Evolutionary conservation across 495 filamentous ascomycete genomes (phyloP).

Genomic region (Lophiostoma macrostomum): DNA sequence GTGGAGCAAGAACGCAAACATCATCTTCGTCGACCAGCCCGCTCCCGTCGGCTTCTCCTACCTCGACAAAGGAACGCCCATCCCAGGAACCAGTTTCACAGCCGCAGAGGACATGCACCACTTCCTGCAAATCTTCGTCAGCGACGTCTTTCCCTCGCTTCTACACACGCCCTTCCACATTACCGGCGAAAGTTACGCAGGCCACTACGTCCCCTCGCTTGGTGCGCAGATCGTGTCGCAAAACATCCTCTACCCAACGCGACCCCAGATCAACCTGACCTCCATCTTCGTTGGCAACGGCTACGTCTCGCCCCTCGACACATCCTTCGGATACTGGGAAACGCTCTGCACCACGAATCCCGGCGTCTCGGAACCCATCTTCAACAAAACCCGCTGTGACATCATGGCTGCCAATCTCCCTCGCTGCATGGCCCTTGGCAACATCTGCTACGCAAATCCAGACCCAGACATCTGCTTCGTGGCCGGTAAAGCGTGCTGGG

Average conservation of each 20-base stretch:
- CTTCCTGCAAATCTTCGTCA: slow-evolving; percentile 46
- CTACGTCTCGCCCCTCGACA: slow-evolving; percentile 41
- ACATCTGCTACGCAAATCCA: slow-evolving; percentile 37
- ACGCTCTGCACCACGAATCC: slow-evolving; percentile 48
- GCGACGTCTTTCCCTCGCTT: slow-evolving; percentile 43
- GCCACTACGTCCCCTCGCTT: slow-evolving; percentile 43
- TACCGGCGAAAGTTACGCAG: slow-evolving; percentile 31
- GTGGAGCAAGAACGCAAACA: slow-evolving; percentile 23
- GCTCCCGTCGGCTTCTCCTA: slow-evolving; percentile 25
- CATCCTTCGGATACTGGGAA: slow-evolving; percentile 46
- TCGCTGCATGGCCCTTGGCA: slow-evolving; percentile 43
- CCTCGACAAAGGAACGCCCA: slow-evolving; percentile 24
- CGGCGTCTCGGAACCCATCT: slow-evolving; percentile 39
- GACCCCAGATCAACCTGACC: slow-evolving; percentile 35
- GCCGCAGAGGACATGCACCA: slow-evolving; percentile 42
- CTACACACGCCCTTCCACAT: slow-evolving; percentile 34
- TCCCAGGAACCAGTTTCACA: slow-evolving; percentile 19
- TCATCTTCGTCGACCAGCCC: slow-evolving; percentile 27
- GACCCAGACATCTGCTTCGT: slow-evolving; percentile 36
- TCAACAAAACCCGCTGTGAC: slow-evolving; percentile 47
- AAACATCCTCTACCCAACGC: slow-evolving; percentile 38
- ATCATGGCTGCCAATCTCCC: slow-evolving; percentile 46
- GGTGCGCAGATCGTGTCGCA: slow-evolving; percentile 41
- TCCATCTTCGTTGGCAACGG: slow-evolving; percentile 46
- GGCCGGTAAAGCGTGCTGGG: slow-evolving; percentile 40